Percentiles rank a stretch among this genome's conserved stretches.
phyloP scores from a whole-genome alignment of 2,329 filamentous ascomycete species.

The Penicillium sp. region DNA sequence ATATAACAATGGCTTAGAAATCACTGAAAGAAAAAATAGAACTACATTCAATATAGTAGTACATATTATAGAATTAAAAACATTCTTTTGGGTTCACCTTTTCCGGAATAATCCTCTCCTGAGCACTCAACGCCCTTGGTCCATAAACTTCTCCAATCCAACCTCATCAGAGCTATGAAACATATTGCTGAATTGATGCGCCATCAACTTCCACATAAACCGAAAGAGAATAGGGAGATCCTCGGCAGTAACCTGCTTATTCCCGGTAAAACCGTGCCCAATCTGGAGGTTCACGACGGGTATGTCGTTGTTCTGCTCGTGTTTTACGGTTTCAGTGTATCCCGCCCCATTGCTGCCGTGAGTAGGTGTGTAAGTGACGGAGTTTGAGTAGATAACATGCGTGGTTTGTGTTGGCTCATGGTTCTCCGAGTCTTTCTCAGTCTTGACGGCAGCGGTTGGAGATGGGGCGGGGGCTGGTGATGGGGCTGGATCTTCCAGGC shows the following conservation, averaged over 20 bases:
- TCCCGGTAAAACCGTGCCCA: conserved; percentile 11
- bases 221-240: conserved; percentile 22
- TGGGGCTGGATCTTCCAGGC: conserved; percentile 8
- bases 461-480: conserved; percentile 2
- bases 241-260: conserved; percentile 7
- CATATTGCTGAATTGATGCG: conserved; percentile 18
- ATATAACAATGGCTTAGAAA: too few relatives aligned
- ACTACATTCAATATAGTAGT: background rate
- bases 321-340: conserved; percentile 16
- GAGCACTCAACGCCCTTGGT: background rate
- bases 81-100: background rate
- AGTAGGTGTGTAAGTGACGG: background rate
- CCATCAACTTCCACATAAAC: conserved; percentile 17
- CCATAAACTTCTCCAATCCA: conserved; percentile 9
- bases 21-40: background rate
- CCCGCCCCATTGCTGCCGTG: background rate
- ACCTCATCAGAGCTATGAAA: conserved; percentile 33
- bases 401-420: conserved; percentile 7
- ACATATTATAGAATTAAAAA: background rate
- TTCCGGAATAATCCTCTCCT: background rate
- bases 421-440: background rate
- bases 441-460: conserved; percentile 2
- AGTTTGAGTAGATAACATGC: background rate
- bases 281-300: conserved; percentile 18
- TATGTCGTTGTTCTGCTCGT: background rate